Conservation (phyloP, 2,329 filamentous ascomycete species). For the Aspergillus fischeri region DNA sequence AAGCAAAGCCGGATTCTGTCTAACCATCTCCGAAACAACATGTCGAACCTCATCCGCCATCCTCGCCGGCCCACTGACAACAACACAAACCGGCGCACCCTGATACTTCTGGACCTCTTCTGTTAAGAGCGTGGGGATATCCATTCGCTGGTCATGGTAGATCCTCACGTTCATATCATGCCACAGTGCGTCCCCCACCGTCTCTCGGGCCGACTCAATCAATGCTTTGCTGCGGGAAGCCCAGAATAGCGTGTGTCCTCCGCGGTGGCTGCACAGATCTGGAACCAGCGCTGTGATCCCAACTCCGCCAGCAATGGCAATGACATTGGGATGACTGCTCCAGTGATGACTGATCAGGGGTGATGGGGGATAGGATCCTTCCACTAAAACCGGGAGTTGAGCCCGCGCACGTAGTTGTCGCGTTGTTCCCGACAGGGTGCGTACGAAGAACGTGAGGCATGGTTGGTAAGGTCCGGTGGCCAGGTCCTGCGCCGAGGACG, state of each 20-base stretch:
- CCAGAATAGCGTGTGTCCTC: not conserved
- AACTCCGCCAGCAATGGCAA: not conserved
- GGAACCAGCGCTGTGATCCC: not conserved
- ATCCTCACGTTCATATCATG: not conserved
- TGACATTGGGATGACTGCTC: not conserved
- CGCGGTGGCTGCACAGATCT: not conserved
- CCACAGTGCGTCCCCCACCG: not conserved
- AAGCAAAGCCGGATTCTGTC: not conserved
- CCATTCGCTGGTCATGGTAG: not conserved
- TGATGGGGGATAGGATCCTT: not conserved
- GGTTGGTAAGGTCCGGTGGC: not conserved
- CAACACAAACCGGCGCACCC: not conserved
- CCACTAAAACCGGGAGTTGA: not conserved
- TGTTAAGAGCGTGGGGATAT: not conserved
- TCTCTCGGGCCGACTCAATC: not conserved
- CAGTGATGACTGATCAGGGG: not conserved
- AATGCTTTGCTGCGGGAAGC: not conserved
- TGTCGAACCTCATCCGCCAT: conserved; percentile 4
- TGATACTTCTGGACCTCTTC: not conserved
- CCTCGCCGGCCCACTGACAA: not conserved
- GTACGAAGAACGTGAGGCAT: not conserved
- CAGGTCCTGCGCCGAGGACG: not conserved
- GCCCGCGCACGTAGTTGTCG: not conserved
- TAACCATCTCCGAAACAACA: not conserved
- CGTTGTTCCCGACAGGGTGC: not conserved